Percentiles rank a stretch among this genome's conserved stretches.
Evolutionary conservation across 2,329 filamentous ascomycete genomes (phyloP).

Genomic region (Diaporthe capsici): DNA sequence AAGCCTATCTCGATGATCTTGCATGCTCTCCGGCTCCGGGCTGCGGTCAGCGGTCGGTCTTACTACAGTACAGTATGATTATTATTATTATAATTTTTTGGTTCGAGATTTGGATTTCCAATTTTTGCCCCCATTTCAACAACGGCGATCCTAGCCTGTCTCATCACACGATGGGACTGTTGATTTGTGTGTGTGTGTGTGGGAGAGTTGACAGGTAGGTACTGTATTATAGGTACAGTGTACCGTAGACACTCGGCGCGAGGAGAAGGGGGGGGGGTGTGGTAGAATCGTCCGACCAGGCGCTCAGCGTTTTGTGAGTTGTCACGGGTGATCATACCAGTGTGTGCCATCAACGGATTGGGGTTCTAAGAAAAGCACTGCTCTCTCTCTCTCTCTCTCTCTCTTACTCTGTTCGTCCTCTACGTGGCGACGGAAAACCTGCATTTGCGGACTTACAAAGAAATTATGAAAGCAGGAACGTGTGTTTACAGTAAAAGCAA

Average conservation of each 20-base stretch:
- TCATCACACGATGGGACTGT: background rate
- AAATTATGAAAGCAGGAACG: constrained; percentile 3
- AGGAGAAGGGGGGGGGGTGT: background rate
- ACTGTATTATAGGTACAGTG: background rate
- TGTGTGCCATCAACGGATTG: background rate
- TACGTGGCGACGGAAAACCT: background rate
- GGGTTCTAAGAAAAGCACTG: background rate
- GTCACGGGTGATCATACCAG: constrained; percentile 23
- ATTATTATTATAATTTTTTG: background rate
- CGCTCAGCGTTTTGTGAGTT: constrained; percentile 9
- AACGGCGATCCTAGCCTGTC: background rate
- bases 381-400: background rate
- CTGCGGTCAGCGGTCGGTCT: background rate
- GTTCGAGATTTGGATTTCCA: background rate
- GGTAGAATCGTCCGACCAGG: background rate
- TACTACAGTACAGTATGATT: too few relatives aligned
- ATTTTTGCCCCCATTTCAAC: background rate
- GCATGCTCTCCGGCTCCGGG: constrained; percentile 21
- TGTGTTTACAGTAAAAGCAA: background rate
- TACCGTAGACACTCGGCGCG: background rate
- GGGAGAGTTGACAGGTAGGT: background rate
- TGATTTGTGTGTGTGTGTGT: background rate
- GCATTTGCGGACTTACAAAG: constrained; percentile 18
- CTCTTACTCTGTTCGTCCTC: background rate
- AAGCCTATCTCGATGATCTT: constrained; percentile 32